Evolutionary conservation across 1,284 basidiomycete species (phyloP), one percentile per base, ranked within the genome.

Genomic region (Cryptococcus sp.): DNA sequence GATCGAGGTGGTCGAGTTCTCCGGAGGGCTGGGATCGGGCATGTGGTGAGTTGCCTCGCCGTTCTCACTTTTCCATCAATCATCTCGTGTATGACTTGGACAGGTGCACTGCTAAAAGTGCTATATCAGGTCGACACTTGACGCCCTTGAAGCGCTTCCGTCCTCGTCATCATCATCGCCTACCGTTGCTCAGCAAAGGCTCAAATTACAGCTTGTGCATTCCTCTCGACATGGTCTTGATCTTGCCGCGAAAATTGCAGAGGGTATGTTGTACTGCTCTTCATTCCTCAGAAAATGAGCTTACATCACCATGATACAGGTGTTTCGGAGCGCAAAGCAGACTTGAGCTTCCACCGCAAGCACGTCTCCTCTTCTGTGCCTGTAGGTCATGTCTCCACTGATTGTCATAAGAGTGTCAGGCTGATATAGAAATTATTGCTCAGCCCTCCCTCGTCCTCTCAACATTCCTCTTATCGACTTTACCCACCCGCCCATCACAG

Each of bases 391-490:
- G 57, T 45, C 57, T 10, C 6, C 41, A 5, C 22, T 22, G 2
- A 15, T n/a, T 15, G 41, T 44, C 15, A 6, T 8, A 6, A 16
- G 22, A 44, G 3, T 10, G n/a, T 8, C 8, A 23, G 13, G 37
- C 19, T 23, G 37, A 41, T 37, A 23, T 37, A n/a, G 64, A 65
- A 39, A 41, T 60, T 29, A 39, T 41, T 6, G 45, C 26, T 3
- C 26, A 61, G 59, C 68, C 84, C 41, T 84, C 86, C 6, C 74
- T 97, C 39, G 91, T 89, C 0, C 74, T 99, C 37, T 91, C 90
- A 20, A 89, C 94, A 0, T 98, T 95, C 78, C 82, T 87, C 67
- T 81, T 99, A 0, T 87, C 89, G 16, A 84, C 88, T 7, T 80
- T 93, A 16, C 80, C 85, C 2, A 87, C 82, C 11, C 77, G 85